Percentiles rank a stretch among this genome's conserved stretches.
phyloP scores from a whole-genome alignment of 108 stramenopile species.

The Nitzschia palea region DNA sequence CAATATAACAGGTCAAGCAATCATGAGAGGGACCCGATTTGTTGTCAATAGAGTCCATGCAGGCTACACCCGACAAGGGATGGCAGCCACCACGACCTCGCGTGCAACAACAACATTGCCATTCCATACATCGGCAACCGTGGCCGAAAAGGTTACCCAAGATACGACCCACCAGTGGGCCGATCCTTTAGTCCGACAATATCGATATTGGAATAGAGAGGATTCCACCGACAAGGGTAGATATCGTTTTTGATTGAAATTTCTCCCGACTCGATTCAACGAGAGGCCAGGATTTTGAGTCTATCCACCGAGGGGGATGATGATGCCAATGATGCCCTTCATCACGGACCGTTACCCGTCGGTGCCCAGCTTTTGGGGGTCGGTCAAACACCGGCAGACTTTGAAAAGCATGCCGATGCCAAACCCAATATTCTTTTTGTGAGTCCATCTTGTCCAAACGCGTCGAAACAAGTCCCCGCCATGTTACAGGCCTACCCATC shows the following conservation, averaged over 20 bases:
- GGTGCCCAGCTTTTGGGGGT: constrained; percentile 52
- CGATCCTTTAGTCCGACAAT: constrained; percentile 50
- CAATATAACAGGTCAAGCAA: too few species aligned
- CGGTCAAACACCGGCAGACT: constrained; percentile 50
- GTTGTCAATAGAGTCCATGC: too few species aligned
- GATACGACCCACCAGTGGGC: constrained; percentile 18
- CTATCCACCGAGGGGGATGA: constrained; percentile 43
- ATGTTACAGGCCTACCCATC: constrained; percentile 53
- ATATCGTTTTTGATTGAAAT: constrained; percentile 51
- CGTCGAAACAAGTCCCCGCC: constrained; percentile 49
- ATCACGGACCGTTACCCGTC: constrained; percentile 50
- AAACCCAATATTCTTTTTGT: constrained; percentile 75
- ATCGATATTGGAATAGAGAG: constrained; percentile 77
- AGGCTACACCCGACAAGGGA: too few species aligned
- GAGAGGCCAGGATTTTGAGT: constrained; percentile 60
- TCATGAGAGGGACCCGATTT: too few species aligned
- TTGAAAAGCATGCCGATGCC: constrained; percentile 38
- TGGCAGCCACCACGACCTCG: too few species aligned
- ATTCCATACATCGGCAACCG: constrained; percentile 6
- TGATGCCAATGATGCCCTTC: constrained; percentile 37
- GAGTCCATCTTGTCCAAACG: constrained; percentile 50
- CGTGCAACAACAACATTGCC: too few species aligned
- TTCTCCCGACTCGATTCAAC: constrained; percentile 54
- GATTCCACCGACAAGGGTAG: constrained; percentile 34
- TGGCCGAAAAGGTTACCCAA: not conserved